phyloP scores from a whole-genome alignment of 768 basidiomycete species.

The Phaeotremella skinneri region DNA sequence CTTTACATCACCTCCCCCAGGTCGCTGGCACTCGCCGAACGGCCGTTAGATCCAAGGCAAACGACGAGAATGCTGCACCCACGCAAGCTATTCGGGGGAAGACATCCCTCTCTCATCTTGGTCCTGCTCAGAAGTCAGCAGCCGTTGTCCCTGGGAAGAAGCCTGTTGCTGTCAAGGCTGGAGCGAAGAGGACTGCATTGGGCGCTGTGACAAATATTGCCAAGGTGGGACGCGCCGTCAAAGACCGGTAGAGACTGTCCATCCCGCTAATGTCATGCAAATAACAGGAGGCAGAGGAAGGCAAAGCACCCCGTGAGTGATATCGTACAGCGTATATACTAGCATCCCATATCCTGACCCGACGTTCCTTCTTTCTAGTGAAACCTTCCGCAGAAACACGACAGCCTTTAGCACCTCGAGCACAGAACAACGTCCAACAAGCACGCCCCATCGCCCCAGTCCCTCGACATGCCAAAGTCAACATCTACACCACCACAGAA shows the following conservation, averaged over 20 bases:
- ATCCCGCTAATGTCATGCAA: slow-evolving; percentile 5
- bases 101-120: slow-evolving; percentile 37
- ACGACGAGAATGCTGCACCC: slow-evolving; percentile 48
- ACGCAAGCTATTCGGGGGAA: slow-evolving; percentile 33
- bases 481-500: slow-evolving; percentile 24
- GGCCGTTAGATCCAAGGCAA: slow-evolving; percentile 28
- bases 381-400: slow-evolving; percentile 26
- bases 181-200: slow-evolving; percentile 67
- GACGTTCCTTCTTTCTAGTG: slow-evolving; percentile 4
- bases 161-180: slow-evolving; percentile 59
- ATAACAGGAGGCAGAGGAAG: background rate
- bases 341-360: background rate
- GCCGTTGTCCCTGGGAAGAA: slow-evolving; percentile 27
- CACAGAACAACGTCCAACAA: slow-evolving; percentile 28
- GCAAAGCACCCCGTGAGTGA: background rate
- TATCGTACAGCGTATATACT: background rate
- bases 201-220: slow-evolving; percentile 69
- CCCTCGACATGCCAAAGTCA: slow-evolving; percentile 30
- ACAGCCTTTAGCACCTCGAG: slow-evolving; percentile 32
- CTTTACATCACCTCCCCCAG: slow-evolving; percentile 8
- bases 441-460: slow-evolving; percentile 39
- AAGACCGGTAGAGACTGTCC: slow-evolving; percentile 57
- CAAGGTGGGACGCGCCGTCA: slow-evolving; percentile 60
- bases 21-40: slow-evolving; percentile 33
- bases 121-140: slow-evolving; percentile 33